phyloP scores from a whole-genome alignment of 148 eudicot genomes.

The Drosera capensis region DNA sequence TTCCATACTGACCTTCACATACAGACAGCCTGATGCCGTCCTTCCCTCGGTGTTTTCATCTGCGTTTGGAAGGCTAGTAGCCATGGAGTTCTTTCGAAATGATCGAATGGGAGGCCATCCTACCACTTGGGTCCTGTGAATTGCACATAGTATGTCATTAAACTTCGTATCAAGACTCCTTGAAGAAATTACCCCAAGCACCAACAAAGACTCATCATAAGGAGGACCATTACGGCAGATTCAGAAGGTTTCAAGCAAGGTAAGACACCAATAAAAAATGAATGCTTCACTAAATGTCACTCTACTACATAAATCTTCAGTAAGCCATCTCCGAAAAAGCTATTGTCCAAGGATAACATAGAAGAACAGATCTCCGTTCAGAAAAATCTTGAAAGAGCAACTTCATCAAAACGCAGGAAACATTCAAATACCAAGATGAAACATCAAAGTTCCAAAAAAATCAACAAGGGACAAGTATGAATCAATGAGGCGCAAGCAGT shows the following conservation, averaged over 20 bases:
- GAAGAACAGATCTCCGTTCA: no score
- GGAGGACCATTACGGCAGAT: background rate
- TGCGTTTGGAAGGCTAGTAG: conserved; percentile 17
- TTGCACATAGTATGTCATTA: background rate
- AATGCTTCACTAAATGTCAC: no score
- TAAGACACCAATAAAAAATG: no score
- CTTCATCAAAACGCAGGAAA: no score
- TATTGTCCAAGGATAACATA: no score
- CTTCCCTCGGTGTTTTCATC: conserved; percentile 17
- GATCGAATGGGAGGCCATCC: conserved; percentile 76
- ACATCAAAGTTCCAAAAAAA: no score
- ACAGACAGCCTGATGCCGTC: conserved; percentile 26
- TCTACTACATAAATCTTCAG: no score
- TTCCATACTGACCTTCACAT: conserved; percentile 60
- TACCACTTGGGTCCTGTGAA: conserved; percentile 40
- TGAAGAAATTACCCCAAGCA: background rate
- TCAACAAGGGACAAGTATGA: no score
- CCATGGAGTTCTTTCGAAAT: conserved; percentile 49
- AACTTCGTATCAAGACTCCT: background rate
- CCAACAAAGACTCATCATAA: background rate
- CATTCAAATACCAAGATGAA: no score
- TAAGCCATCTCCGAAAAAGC: no score
- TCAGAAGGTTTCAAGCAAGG: background rate
- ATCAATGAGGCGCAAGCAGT: no score
- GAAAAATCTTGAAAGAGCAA: no score